phyloP scores from a whole-genome alignment of 2,329 filamentous ascomycete genomes.

The Aspergillus tanneri region DNA sequence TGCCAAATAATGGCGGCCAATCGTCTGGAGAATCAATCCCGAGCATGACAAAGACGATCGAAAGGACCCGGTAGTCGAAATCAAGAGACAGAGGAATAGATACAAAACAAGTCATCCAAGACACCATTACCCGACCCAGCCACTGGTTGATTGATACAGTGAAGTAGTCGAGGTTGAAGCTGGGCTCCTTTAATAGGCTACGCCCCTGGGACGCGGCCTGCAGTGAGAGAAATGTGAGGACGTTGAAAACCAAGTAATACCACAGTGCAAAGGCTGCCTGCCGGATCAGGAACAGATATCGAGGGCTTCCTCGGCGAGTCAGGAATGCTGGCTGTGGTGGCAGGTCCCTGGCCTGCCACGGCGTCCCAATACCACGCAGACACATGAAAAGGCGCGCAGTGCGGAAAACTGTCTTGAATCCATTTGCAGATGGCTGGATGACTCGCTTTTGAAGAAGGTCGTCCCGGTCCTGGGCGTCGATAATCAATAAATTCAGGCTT shows the following conservation, averaged over 20 bases:
- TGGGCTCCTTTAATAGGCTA: too few species aligned
- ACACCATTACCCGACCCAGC: conserved; percentile 10
- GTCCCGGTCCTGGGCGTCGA: background rate
- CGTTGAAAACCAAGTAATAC: background rate
- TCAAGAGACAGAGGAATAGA: conserved; percentile 20
- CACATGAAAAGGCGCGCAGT: conserved; percentile 9
- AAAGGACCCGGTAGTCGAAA: conserved; percentile 19
- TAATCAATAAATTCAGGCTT: background rate
- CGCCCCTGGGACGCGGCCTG: too few species aligned
- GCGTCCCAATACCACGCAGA: conserved; percentile 22
- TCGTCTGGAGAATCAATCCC: conserved; percentile 16
- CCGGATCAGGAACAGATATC: conserved; percentile 19
- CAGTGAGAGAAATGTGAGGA: background rate
- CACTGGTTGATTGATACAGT: conserved; percentile 16
- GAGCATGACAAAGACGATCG: conserved; percentile 21
- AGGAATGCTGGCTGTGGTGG: conserved; percentile 15
- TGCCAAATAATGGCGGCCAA: conserved; percentile 28
- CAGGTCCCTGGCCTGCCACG: conserved; percentile 22
- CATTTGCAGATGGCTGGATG: background rate
- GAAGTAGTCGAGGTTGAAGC: too few species aligned
- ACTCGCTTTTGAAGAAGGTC: background rate
- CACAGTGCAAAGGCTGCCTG: conserved; percentile 18
- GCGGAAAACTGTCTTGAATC: background rate
- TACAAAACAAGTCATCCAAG: conserved; percentile 18
- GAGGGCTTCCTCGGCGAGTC: background rate